These are phyloP conservation scores for Platanthera guangdongensis DNA, from an alignment of 106 monocot genomes.

Conservation along the genomic window DNA sequence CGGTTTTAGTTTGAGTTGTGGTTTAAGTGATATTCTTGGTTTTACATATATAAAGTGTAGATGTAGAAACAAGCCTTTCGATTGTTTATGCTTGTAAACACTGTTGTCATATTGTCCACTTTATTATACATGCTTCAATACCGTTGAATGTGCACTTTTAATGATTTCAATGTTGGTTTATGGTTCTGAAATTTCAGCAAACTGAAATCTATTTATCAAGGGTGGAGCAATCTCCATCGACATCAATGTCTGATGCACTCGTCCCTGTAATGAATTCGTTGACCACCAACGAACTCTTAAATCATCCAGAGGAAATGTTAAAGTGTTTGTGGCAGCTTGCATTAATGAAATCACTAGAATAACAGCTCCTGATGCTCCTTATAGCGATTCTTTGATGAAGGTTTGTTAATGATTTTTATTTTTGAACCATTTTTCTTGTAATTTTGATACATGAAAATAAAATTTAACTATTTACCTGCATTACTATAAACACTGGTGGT, in stretches of 20 bases:
- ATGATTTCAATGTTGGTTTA: not conserved
- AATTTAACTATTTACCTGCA: not conserved
- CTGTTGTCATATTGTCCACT: not conserved
- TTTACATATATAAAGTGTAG: not conserved
- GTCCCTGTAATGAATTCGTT: conserved; percentile 37
- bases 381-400: conserved; percentile 76
- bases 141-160: not conserved
- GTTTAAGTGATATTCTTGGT: not conserved
- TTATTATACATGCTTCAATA: not conserved
- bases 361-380: conserved; percentile 83
- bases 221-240: conserved; percentile 65
- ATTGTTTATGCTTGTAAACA: not conserved
- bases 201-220: conserved; percentile 38
- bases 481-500: not conserved
- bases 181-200: conserved; percentile 29
- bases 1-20: not conserved
- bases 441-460: not conserved
- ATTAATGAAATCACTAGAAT: conserved; percentile 78
- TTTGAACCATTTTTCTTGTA: conserved; percentile 1
- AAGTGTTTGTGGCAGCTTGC: conserved; percentile 55
- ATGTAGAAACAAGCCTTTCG: not conserved
- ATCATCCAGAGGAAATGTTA: conserved; percentile 46
- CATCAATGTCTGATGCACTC: conserved; percentile 41
- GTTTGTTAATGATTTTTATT: conserved; percentile 16
- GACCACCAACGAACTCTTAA: conserved; percentile 36